A percentile compares a stretch with the other conserved stretches of the same genome.
phyloP scores from a whole-genome alignment of 192 early-diverging fungal species.

The Oehlia diaphana region DNA sequence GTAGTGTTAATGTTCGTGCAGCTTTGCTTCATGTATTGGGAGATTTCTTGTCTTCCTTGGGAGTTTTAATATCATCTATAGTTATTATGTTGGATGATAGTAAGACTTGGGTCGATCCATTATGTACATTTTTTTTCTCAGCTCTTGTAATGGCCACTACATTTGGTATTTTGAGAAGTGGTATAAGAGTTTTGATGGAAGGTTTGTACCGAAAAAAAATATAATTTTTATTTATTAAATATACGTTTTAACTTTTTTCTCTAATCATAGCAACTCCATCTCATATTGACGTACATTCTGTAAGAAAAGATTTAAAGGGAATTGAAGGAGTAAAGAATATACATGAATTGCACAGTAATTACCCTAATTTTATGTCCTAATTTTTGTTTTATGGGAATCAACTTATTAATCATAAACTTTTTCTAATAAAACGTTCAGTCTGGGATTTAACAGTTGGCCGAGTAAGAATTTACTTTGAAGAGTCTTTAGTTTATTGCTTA shows the following conservation, averaged over 20 bases:
- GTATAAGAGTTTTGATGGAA: slow-evolving; percentile 75
- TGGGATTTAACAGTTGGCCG: slow-evolving; percentile 25
- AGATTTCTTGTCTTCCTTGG: slow-evolving; percentile 78
- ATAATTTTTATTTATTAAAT: not conserved
- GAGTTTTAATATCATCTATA: slow-evolving; percentile 76
- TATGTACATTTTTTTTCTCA: slow-evolving; percentile 83
- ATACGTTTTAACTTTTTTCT: not conserved
- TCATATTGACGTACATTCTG: slow-evolving; percentile 13
- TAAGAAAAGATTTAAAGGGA: slow-evolving; percentile 8
- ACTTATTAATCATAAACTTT: not conserved
- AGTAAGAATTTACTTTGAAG: slow-evolving; percentile 5
- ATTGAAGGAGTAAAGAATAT: slow-evolving; percentile 24
- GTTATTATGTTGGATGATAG: slow-evolving; percentile 61
- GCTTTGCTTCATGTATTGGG: slow-evolving; percentile 81
- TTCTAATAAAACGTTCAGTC: not conserved
- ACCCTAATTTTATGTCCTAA: not conserved
- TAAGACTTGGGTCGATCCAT: slow-evolving; percentile 68
- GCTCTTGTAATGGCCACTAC: slow-evolving; percentile 74
- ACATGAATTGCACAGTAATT: slow-evolving; percentile 25
- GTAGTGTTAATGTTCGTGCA: slow-evolving; percentile 68
- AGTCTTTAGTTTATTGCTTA: not conserved
- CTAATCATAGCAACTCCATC: slow-evolving; percentile 19
- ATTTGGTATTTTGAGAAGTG: slow-evolving; percentile 61
- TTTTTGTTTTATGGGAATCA: not conserved
- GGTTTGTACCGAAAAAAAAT: slow-evolving; percentile 34